Base-by-base conservation (phyloP, 352 stramenopile species). In the Stramenopiles sp. region DNA sequence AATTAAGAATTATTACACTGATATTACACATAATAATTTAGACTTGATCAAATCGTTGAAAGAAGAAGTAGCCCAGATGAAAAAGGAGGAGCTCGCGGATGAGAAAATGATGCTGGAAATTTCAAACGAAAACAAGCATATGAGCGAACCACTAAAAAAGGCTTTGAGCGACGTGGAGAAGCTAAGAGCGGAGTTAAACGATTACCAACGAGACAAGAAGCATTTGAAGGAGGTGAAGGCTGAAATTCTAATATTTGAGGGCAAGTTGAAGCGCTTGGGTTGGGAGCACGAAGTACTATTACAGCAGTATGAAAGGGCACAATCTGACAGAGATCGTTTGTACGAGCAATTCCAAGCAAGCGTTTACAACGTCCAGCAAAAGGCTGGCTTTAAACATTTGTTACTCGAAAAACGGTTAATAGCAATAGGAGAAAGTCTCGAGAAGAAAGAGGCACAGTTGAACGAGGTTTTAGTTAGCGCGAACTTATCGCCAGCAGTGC, bases 1-100 rank as follows among this genome's bases (percentile, higher is more conserved):
- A 83, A 97, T 97, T 86, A 97, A 97, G 82, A 95, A 95, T 81
- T 97, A 97, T 86, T 97, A 97, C 90, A 97, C 95, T 85, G 93
- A 97, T 82, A 97, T 97, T 82, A 97, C 93, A 55, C 93, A 97
- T 85, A 97, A 96, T 84, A 97, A 97, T 84, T 84, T 97, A n/a
- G 93, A 97, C 81, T 85, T 97, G 30, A 97, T 97, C 88, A 96
- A 97, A 83, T 91, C 85, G 1, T 85, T 98, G 4, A 98, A 97
- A 82, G 95, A 98, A 85, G 93, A 97, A 83, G 91, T 97, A 30
- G 86, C 86, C 25, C 90, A 97, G 80, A 94, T 98, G 89, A 93
- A 94, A 85, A 96, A 95, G 82, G 93, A 96, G 83, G 92, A 98
- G 86, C 91, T 91, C 29, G 87, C 92, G 82, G 94, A 98, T 84